Evolutionary conservation across 2,329 filamentous ascomycete species (phyloP), one percentile per base, ranked within the genome.

Genomic region (Trichoderma semiorbis): DNA sequence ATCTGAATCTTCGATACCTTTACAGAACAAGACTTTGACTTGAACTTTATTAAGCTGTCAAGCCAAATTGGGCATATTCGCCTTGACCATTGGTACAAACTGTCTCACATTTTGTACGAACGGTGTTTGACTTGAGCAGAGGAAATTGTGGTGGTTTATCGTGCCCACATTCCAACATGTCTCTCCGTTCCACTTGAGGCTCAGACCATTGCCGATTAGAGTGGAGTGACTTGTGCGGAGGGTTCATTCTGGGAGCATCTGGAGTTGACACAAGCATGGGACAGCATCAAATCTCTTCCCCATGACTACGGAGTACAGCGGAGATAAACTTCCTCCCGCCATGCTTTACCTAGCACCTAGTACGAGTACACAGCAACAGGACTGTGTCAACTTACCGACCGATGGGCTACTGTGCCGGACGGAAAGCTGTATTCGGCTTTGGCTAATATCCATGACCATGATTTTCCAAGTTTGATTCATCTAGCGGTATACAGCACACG

Each of bases 31-130:
- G 63, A 62, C 55, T 7, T 50, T 72, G 70, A 68, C 64, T 72
- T 63, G 70, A 68, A 61, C 63, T 68, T 30, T 63, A 63, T 63
- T 53, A 63, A 63, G 68, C 58, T 63, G 30, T 61, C 39, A 28
- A 61, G 32, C 66, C 50, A 34, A 61, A 55, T 16, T 63, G 39
- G 67, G 30, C 32, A n/a, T 32, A 28, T 30, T 72, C 43, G 43
- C 26, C 34, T 34, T 36, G 47, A 55, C 16, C 26, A 43, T 74
- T 72, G 74, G 74, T 74, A 75, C 76, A 24, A 28, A 50, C 11
- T 80, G 79, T 80, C 78, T 80, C 75, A 80, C 73, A 36, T 32
- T 14, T 14, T 10, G 28, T 74, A 60, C 32, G 68, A 72, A 66
- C 55, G 74, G 73, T 74, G 74, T 75, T 78, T 76, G 73, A 72